Percentiles rank a stretch among this genome's conserved stretches.
These are phyloP conservation scores for Penicillium crystallinum DNA, from an alignment of 495 filamentous ascomycete genomes.

Conservation along the genomic window DNA sequence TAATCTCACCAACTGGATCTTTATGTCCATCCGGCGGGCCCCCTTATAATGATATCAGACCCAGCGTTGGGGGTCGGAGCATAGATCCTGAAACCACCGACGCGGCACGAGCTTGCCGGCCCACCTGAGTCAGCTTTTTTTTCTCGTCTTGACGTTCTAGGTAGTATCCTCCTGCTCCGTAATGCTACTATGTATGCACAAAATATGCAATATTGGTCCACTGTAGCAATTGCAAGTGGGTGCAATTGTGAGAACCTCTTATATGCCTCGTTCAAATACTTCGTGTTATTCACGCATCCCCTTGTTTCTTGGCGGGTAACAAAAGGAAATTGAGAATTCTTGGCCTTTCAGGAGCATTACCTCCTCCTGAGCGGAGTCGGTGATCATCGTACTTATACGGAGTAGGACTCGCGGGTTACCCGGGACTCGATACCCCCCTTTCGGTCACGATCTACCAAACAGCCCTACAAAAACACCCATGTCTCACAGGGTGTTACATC, in stretches of 20 bases:
- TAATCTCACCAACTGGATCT: not conserved
- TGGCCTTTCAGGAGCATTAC: not conserved
- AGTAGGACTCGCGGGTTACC: not conserved
- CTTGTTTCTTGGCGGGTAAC: not conserved
- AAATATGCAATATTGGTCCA: no score
- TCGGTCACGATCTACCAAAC: not conserved
- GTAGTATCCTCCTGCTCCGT: no score
- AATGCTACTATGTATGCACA: not conserved
- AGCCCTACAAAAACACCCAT: not conserved
- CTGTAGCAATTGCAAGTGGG: no score
- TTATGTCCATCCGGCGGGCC: not conserved
- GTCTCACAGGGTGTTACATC: not conserved
- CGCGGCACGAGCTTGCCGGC: slow-evolving; percentile 23
- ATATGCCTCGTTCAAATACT: not conserved
- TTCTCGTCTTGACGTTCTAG: not conserved
- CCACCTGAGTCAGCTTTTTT: slow-evolving; percentile 13
- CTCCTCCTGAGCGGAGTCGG: not conserved
- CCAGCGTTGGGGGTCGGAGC: slow-evolving; percentile 12
- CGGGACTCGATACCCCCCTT: not conserved
- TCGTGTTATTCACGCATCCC: not conserved
- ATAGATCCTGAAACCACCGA: slow-evolving; percentile 25
- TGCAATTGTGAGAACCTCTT: no score
- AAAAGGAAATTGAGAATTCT: not conserved
- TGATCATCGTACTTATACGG: not conserved
- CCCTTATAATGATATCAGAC: slow-evolving; percentile 3